Evolutionary conservation across 139 green algal species (phyloP).

Genomic region (Cymbomonas tetramitiformis): DNA sequence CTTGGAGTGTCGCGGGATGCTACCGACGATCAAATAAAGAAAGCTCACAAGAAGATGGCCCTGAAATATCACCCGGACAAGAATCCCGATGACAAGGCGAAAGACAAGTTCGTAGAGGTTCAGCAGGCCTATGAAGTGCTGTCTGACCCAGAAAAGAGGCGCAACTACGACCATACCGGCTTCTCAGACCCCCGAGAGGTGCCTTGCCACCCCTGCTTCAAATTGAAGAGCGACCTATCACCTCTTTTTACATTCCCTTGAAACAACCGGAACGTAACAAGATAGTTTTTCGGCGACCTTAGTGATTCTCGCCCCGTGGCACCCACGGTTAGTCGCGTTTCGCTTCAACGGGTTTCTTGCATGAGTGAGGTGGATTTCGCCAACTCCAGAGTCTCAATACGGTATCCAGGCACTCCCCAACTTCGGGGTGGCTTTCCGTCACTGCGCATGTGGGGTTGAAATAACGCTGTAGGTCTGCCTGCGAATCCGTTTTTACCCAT

Average conservation of each 20-base stretch:
- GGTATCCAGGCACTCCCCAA: too few species aligned
- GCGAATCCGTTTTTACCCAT: too few species aligned
- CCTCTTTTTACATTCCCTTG: background rate
- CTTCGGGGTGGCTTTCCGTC: too few species aligned
- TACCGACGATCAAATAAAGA: background rate
- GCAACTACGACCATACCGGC: background rate
- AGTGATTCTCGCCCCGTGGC: background rate
- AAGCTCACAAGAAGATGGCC: background rate
- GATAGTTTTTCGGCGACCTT: background rate
- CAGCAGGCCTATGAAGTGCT: slow-evolving; percentile 4
- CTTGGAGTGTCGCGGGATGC: background rate
- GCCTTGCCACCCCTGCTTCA: background rate
- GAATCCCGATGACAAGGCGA: background rate
- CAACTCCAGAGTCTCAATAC: too few species aligned
- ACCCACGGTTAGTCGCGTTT: background rate
- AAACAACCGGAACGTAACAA: background rate
- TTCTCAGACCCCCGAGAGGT: background rate
- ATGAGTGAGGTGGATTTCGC: background rate
- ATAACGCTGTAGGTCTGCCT: too few species aligned
- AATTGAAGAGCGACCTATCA: background rate
- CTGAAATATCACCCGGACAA: slow-evolving; percentile 4
- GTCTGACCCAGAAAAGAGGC: slow-evolving; percentile 3
- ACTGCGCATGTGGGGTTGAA: too few species aligned
- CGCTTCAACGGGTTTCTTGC: background rate
- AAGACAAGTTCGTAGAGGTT: background rate